Evolutionary conservation across 192 early-diverging fungal genomes (phyloP), one percentile per base, ranked within the genome.

Genomic region (Mortierella claussenii): DNA sequence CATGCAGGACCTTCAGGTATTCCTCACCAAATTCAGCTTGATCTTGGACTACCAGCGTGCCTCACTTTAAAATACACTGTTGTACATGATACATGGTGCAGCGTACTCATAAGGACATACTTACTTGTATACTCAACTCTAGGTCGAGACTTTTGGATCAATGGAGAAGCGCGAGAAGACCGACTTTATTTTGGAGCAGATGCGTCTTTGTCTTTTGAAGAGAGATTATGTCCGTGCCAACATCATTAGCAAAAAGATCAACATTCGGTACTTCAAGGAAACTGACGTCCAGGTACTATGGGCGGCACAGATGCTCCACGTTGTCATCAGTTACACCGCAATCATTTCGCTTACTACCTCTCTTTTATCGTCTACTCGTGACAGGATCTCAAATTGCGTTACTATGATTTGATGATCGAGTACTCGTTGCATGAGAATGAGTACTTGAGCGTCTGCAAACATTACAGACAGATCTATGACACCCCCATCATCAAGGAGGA

Each of bases 111-210:
- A n/a, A n/a, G n/a, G n/a, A n/a, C n/a, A n/a, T n/a, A n/a, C n/a
- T n/a, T n/a, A n/a, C n/a, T n/a, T n/a, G n/a, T n/a, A n/a, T 48
- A 23, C 13, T 48, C 46, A 9, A 9, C 23, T 47, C 47, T 68
- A 91, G 89, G 95, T 98, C 12, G 98, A 99, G 82, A 99, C 98
- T 6, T 98, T 95, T 80, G 98, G 98, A 27, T 97, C 95, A 20
- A 98, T 99, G 97, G 96, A 98, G 60, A 92, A 92, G 75, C 91
- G 96, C 48, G 98, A 99, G 81, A 99, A 99, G 86, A 97, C 96
- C 1, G 96, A 98, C 65, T 99, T 99, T 79, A 97, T 99, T 70
- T 79, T 99, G 34, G 97, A 98, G 81, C 98, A 99, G 80, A 97
- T 99, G 93, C 90, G 98, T 33, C 85, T 99, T 33, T 92, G 92